Conservation (phyloP, 2,329 filamentous ascomycete genomes). For the Colletotrichum sidae region DNA sequence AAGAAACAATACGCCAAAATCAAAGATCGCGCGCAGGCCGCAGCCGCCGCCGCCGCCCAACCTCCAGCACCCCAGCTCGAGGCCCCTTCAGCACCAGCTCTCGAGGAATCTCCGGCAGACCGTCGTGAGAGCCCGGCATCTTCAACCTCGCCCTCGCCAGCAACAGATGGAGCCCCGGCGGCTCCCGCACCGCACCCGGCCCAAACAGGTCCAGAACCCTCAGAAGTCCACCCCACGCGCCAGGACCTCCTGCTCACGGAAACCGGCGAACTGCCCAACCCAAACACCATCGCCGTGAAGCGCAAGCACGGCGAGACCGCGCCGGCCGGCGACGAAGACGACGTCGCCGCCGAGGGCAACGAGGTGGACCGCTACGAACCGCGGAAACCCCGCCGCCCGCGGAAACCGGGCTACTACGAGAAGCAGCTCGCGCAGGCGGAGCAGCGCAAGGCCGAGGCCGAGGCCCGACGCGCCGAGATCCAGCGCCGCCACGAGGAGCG, state of each 20-base stretch:
- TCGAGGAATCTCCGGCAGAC: conserved; percentile 42
- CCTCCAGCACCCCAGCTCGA: no score
- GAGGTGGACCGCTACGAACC: conserved; percentile 35
- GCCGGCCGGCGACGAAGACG: conserved; percentile 9
- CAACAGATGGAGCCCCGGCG: conserved; percentile 2
- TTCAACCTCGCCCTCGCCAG: conserved; percentile 14
- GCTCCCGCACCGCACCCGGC: conserved; percentile 16
- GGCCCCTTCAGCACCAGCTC: no score
- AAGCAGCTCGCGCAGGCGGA: conserved; percentile 69
- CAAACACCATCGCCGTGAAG: conserved; percentile 36
- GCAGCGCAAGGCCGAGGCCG: conserved; percentile 54
- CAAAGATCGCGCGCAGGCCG: conserved; percentile 68
- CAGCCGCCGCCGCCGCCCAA: no score
- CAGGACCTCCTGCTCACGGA: conserved; percentile 51
- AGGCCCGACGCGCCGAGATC: conserved; percentile 55
- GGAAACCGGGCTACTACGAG: conserved; percentile 69
- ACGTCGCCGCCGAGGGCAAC: conserved; percentile 16
- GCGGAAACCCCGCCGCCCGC: conserved; percentile 37
- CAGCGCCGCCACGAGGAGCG: conserved; percentile 69
- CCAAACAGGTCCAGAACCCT: conserved; percentile 10
- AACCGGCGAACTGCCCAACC: conserved; percentile 40
- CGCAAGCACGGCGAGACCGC: conserved; percentile 21
- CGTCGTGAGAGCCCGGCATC: neutral
- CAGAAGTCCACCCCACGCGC: conserved; percentile 54
- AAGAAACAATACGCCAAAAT: conserved; percentile 94